Evolutionary conservation across 2,329 filamentous ascomycete genomes (phyloP), one percentile per base, ranked within the genome.

Genomic region (Sclerotinia spermophila): DNA sequence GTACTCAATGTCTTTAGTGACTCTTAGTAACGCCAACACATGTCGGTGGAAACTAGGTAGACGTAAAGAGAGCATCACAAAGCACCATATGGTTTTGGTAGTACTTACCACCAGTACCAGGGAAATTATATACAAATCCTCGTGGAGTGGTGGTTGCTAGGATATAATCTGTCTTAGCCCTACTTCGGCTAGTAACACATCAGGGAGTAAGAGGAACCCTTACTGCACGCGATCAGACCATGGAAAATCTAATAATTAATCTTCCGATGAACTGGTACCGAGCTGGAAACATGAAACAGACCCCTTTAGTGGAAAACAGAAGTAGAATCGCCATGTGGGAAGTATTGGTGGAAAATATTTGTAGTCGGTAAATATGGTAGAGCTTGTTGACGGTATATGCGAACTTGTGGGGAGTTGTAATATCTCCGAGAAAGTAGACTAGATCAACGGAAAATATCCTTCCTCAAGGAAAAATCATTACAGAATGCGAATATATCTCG

Each of bases 181-280:
- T 51, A n/a, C 44, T 44, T 35, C 24, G 30, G 61, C 24, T n/a
- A 53, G 62, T 33, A 53, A 40, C 10, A 53, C 17, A 10, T 45
- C 13, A 38, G 24, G 24, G 35, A 59, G 33, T 38, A 40, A 24
- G 4, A 30, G 45, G 35, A n/a, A n/a, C n/a, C n/a, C n/a, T n/a
- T 21, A 51, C 24, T 8, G 48, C n/a, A 33, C 19, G 33, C 11
- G 17, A 11, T 24, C 24, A 17, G 61, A 65, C 33, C 45, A 15
- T 27, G 7, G 35, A 24, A 64, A 48, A n/a, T 44, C 1, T 8
- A 51, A 44, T 30, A 30, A 21, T 38, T 13, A 65, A 53, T 61
- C 13, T 40, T 40, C 61, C 61, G 61, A 65, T 53, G 61, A 53
- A 65, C 24, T 65, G n/a, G 45, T n/a, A 40, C 45, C 8, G 45